Percentiles rank a stretch among this genome's conserved stretches.
These are phyloP conservation scores for Drosera capensis DNA, from an alignment of 148 eudicot genomes.

Conservation along the genomic window DNA sequence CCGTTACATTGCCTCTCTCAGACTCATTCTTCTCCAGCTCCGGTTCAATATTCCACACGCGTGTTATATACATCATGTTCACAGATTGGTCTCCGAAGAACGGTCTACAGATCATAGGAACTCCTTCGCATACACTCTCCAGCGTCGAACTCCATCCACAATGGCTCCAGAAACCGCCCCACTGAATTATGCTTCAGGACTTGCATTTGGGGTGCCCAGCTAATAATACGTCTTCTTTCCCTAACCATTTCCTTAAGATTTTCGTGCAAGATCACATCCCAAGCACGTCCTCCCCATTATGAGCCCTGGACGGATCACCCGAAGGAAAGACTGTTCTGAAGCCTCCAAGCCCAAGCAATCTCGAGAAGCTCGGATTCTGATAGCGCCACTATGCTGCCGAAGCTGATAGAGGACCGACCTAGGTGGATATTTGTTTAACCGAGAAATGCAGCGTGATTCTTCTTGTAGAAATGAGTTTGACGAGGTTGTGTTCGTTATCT, in stretches of 20 bases:
- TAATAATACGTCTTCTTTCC: background rate
- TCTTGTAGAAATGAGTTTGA: background rate
- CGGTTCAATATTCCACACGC: no score
- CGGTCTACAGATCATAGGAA: slow-evolving; percentile 23
- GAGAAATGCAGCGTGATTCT: background rate
- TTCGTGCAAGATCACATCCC: background rate
- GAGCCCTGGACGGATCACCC: slow-evolving; percentile 10
- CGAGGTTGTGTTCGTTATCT: slow-evolving; percentile 7
- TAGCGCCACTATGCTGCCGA: slow-evolving; percentile 27
- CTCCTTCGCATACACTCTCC: slow-evolving; percentile 18
- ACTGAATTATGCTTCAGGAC: background rate
- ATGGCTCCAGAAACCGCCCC: background rate
- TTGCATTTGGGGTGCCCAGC: background rate
- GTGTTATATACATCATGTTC: no score
- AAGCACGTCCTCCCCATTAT: background rate
- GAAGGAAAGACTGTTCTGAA: slow-evolving; percentile 18
- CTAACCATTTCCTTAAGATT: background rate
- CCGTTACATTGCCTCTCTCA: no score
- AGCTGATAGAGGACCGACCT: slow-evolving; percentile 26
- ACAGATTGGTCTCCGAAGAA: no score
- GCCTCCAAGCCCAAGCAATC: slow-evolving; percentile 24
- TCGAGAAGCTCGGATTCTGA: slow-evolving; percentile 16
- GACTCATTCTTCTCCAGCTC: no score
- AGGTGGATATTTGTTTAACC: slow-evolving; percentile 1
- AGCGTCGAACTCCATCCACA: slow-evolving; percentile 23